Percentiles rank a stretch among this genome's conserved stretches.
Conservation (phyloP, 192 early-diverging fungal species). For the Umbelopsis sp. region DNA sequence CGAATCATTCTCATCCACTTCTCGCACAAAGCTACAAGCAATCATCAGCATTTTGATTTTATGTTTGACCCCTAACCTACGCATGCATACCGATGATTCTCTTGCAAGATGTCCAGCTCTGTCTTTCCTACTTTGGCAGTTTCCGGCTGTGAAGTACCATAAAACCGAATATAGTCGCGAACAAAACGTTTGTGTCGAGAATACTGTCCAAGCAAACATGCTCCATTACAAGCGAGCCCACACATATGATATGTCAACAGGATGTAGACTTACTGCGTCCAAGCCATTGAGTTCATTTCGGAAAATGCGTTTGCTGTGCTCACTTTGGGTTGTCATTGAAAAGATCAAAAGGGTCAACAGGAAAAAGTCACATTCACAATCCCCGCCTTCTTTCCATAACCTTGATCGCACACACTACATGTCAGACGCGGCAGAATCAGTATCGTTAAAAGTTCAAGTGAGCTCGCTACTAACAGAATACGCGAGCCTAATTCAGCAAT, state of each 20-base stretch:
- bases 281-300: constrained; percentile 46
- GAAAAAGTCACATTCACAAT: too few relatives aligned
- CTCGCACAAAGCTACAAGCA: constrained; percentile 61
- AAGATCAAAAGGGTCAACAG: background rate
- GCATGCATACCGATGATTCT: constrained; percentile 63
- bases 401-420: background rate
- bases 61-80: background rate
- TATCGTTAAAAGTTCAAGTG: constrained; percentile 39
- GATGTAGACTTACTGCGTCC: constrained; percentile 43
- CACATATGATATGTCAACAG: too few relatives aligned
- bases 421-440: background rate
- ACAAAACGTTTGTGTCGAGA: constrained; percentile 63
- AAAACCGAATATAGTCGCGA: constrained; percentile 55
- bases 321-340: constrained; percentile 5
- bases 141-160: constrained; percentile 26
- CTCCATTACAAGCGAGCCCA: too few relatives aligned
- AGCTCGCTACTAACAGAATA: constrained; percentile 39
- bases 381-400: too few relatives aligned
- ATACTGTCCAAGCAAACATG: constrained; percentile 38
- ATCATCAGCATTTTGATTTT: background rate
- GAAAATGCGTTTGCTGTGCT: constrained; percentile 33
- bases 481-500: constrained; percentile 24
- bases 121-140: constrained; percentile 35
- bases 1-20: constrained; percentile 48
- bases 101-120: constrained; percentile 71